Evolutionary conservation across 108 stramenopile species (phyloP).

Genomic region (Nitzschia sp.): DNA sequence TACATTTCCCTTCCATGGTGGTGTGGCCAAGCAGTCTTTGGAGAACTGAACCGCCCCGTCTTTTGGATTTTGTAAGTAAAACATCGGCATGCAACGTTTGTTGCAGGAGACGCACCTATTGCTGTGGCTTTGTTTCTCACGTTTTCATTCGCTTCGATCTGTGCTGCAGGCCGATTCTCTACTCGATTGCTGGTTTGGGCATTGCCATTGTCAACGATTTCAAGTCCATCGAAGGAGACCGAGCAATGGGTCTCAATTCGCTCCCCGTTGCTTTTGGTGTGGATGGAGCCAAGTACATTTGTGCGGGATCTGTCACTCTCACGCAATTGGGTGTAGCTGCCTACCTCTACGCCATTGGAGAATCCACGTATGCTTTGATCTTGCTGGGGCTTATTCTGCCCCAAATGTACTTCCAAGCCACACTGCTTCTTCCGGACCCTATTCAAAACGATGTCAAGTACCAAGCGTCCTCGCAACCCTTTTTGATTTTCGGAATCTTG

Average conservation of each 20-base stretch:
- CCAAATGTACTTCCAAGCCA: slow-evolving; percentile 92
- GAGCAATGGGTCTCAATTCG: slow-evolving; percentile 89
- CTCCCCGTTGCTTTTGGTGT: slow-evolving; percentile 97
- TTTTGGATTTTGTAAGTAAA: slow-evolving; percentile 85
- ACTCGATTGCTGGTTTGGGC: slow-evolving; percentile 93
- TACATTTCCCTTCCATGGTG: slow-evolving; percentile 98
- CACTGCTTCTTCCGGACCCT: slow-evolving; percentile 90
- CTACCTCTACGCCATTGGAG: slow-evolving; percentile 83
- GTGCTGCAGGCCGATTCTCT: slow-evolving; percentile 82
- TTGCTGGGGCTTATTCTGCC: slow-evolving; percentile 86
- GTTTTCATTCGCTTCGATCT: too few species aligned
- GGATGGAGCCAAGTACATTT: slow-evolving; percentile 92
- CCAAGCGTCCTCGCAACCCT: slow-evolving; percentile 92
- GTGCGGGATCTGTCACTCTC: slow-evolving; percentile 86
- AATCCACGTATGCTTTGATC: slow-evolving; percentile 80
- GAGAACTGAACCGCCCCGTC: slow-evolving; percentile 81
- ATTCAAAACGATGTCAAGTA: slow-evolving; percentile 95
- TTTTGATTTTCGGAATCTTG: slow-evolving; percentile 93
- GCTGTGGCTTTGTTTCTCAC: background rate
- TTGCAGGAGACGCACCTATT: background rate
- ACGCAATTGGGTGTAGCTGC: slow-evolving; percentile 92
- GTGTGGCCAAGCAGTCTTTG: slow-evolving; percentile 97
- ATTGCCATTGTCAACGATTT: slow-evolving; percentile 98
- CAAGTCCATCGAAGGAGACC: slow-evolving; percentile 96
- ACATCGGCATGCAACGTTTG: too few species aligned